Conservation (phyloP, 768 basidiomycete species). For the Dendrothele bispora region DNA sequence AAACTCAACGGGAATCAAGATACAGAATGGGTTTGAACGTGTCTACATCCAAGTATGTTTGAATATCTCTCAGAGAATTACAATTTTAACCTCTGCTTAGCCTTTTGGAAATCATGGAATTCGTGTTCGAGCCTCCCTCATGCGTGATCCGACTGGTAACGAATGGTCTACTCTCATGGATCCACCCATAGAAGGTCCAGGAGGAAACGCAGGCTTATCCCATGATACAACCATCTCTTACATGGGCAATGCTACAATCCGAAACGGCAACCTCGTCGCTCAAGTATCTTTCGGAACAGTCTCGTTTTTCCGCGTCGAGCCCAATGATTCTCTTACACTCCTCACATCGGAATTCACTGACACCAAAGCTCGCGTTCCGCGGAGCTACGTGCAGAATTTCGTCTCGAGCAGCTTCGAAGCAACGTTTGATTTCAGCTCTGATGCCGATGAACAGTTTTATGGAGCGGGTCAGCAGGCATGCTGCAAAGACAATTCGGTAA, state of each 20-base stretch:
- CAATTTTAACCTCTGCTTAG: constrained; percentile 11
- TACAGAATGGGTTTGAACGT: constrained; percentile 34
- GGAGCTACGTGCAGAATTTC: constrained; percentile 33
- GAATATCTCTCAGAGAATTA: not conserved
- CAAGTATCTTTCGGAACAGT: constrained; percentile 22
- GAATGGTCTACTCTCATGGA: constrained; percentile 35
- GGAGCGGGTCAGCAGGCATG: constrained; percentile 37
- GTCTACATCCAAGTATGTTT: constrained; percentile 30
- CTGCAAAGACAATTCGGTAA: constrained; percentile 34
- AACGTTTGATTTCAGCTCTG: constrained; percentile 29
- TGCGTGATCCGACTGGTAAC: constrained; percentile 32
- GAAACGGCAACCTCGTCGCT: constrained; percentile 32
- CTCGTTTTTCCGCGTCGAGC: constrained; percentile 30
- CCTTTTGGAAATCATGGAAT: constrained; percentile 36
- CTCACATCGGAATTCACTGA: constrained; percentile 31
- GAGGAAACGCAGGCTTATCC: constrained; percentile 26
- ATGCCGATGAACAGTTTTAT: constrained; percentile 34
- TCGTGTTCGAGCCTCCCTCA: constrained; percentile 32
- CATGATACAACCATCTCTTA: constrained; percentile 28
- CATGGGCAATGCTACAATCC: constrained; percentile 27
- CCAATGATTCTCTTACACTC: constrained; percentile 25
- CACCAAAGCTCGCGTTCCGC: constrained; percentile 26
- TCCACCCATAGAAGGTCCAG: constrained; percentile 35
- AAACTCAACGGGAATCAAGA: constrained; percentile 30
- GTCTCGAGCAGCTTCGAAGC: constrained; percentile 29